Base-by-base conservation (phyloP, 2,329 filamentous ascomycete species). In the Monascus ruber region DNA sequence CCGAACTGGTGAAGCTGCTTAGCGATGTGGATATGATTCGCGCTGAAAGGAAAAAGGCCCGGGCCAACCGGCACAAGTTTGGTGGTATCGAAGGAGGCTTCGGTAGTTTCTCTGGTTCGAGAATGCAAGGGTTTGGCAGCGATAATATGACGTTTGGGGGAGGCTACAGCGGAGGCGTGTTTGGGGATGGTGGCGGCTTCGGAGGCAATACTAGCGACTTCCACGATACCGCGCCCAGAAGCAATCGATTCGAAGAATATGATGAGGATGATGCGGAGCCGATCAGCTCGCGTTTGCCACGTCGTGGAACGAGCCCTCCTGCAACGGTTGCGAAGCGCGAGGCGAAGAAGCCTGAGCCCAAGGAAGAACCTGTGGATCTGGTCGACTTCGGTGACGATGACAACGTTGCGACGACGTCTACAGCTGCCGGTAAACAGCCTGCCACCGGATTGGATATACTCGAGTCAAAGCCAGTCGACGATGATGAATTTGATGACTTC, bases 401-500 rank as follows among this genome's bases (percentile, higher is more conserved):
- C 39, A 74, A 82, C 29, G 69, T 69, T 2, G 55, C 66, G 42
- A 56, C 64, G 17, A 54, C 64, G 28, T 62, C 65, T 5, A 58
- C 66, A 25, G 60, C 63, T 24, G 62, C 61, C 11, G 59, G 62
- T 36, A 58, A 67, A 45, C 56, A 65, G 45, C 68, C 74, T 6
- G 68, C 65, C 35, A 63, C 59, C 33, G 69, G 67, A 9, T 50
- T 78, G 36, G 68, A 69, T 34, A 63, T 69, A 10, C 56, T 79
- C 36, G 53, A 60, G 26, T 58, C 65, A 33, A 54, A 64, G 10
- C 63, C 64, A 26, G 69, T 69, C 33, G 79, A 77, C 37, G 89
- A 95, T 47, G 88, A 94, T 50, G 91, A 95, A 47, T 96, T 96
- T 55, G 91, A 96, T 57, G 91, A 98, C 57, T 96, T 96, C 71